These are phyloP conservation scores for Trichoderma harzianum DNA, from an alignment of 2,329 filamentous ascomycete species.

Conservation along the genomic window DNA sequence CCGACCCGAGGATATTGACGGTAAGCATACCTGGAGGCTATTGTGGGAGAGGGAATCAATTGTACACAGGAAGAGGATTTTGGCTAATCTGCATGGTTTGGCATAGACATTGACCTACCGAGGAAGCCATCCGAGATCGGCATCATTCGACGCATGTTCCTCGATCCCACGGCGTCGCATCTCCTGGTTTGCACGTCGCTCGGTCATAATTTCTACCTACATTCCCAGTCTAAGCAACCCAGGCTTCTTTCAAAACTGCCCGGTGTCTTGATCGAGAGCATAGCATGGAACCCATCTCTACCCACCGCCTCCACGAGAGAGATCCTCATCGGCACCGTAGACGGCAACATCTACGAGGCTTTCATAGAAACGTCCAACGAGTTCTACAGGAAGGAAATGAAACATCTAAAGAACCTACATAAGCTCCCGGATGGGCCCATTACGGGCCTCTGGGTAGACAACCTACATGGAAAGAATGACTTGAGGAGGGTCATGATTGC, in stretches of 20 bases:
- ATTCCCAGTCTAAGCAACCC: conserved; percentile 87
- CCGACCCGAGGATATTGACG: conserved; percentile 91
- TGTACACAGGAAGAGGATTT: neutral
- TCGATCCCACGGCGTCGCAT: conserved; percentile 94
- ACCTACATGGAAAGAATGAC: conserved; percentile 64
- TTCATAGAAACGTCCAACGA: conserved; percentile 93
- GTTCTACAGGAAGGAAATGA: conserved; percentile 93
- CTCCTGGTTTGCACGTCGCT: conserved; percentile 85
- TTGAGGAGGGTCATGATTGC: conserved; percentile 73
- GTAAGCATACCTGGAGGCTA: conserved; percentile 39
- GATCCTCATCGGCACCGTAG: conserved; percentile 86
- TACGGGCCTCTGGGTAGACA: conserved; percentile 81
- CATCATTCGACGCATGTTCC: conserved; percentile 91
- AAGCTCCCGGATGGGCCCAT: conserved; percentile 79
- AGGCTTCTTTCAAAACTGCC: conserved; percentile 78
- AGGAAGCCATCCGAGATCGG: conserved; percentile 90
- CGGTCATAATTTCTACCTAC: conserved; percentile 96
- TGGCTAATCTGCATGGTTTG: conserved; percentile 13
- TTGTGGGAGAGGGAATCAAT: neutral
- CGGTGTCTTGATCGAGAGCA: conserved; percentile 79
- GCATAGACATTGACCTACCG: conserved; percentile 87
- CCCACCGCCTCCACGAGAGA: conserved; percentile 93
- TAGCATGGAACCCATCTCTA: conserved; percentile 92
- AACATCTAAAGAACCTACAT: conserved; percentile 81
- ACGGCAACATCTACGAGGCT: conserved; percentile 91